phyloP scores from a whole-genome alignment of 306 rosid species.

The Medicago arabica region DNA sequence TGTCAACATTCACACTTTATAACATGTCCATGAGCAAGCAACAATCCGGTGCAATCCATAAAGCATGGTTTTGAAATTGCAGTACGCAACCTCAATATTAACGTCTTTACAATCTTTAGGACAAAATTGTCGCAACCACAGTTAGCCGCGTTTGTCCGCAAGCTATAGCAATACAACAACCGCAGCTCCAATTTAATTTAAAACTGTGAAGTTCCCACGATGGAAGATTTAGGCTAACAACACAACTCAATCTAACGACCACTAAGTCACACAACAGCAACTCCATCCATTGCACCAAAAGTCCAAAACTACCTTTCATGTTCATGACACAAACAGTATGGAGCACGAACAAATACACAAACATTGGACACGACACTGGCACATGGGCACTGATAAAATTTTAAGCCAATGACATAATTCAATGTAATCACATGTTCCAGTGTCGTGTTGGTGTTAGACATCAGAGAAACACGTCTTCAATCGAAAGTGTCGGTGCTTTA shows the following conservation, averaged over 20 bases:
- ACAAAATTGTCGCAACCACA: neutral
- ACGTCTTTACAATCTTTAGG: neutral
- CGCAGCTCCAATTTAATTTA: neutral
- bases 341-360: too few species aligned
- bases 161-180: neutral
- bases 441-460: too few species aligned
- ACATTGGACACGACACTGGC: too few species aligned
- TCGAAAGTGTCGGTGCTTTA: too few species aligned
- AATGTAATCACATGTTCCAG: too few species aligned
- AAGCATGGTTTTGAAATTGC: neutral
- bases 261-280: neutral
- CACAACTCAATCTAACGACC: neutral
- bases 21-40: neutral
- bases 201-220: neutral
- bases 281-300: conserved; percentile 1
- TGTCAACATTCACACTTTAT: neutral
- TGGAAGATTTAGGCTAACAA: neutral
- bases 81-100: neutral
- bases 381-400: too few species aligned
- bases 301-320: conserved; percentile 6
- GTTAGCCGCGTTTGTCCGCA: neutral
- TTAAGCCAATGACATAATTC: too few species aligned
- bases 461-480: too few species aligned
- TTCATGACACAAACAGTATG: neutral
- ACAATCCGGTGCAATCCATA: neutral